A percentile compares a stretch with the other conserved stretches of the same genome.
These are phyloP conservation scores for Pulicaria dysenterica DNA, from an alignment of 129 eudicot species.

Conservation along the genomic window DNA sequence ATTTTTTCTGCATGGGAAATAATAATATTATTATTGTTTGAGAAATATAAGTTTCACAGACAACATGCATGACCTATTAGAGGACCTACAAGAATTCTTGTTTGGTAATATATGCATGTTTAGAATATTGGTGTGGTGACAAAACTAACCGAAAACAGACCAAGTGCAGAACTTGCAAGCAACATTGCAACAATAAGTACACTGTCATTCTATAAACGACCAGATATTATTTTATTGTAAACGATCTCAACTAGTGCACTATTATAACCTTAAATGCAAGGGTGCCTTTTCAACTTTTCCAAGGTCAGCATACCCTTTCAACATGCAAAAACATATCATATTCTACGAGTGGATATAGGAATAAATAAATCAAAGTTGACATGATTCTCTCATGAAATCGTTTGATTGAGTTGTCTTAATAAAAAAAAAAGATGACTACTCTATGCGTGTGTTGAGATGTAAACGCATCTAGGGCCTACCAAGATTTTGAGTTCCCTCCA, in stretches of 20 bases:
- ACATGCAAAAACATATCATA: not conserved
- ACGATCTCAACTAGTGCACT: constrained; percentile 11
- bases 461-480: not conserved
- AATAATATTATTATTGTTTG: too few species aligned
- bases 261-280: not conserved
- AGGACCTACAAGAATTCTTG: too few species aligned
- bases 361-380: not conserved
- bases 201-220: not conserved
- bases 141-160: not conserved
- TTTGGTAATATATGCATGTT: too few species aligned
- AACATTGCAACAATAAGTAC: not conserved
- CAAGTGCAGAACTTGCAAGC: not conserved
- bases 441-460: not conserved
- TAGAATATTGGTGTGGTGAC: constrained; percentile 15
- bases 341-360: not conserved
- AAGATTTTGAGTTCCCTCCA: not conserved
- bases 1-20: too few species aligned
- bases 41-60: too few species aligned
- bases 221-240: constrained; percentile 15
- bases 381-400: not conserved
- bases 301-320: constrained; percentile 3
- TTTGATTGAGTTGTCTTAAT: not conserved
- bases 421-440: not conserved
- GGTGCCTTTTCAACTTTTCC: not conserved
- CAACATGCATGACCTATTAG: too few species aligned